phyloP scores from a whole-genome alignment of 352 stramenopile species.

The Phytophthora syringae region DNA sequence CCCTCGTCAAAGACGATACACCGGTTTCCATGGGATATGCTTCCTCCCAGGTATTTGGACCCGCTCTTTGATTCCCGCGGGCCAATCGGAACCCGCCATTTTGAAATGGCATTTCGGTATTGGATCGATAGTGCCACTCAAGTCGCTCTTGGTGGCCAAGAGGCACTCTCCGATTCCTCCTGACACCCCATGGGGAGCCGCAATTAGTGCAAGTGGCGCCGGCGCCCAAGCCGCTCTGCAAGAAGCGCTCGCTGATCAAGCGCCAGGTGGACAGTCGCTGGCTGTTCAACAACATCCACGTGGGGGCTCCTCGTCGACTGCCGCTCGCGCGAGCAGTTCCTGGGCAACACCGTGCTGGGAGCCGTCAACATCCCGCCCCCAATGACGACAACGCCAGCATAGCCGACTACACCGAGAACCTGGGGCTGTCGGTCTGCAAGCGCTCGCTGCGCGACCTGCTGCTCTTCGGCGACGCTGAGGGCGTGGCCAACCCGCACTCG shows the following conservation, averaged over 20 bases:
- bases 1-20: constrained; percentile 1
- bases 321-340: constrained; percentile 38
- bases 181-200: constrained; percentile 15
- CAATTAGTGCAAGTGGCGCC: constrained; percentile 20
- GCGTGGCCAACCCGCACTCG: constrained; percentile 28
- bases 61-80: constrained; percentile 13
- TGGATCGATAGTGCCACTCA: neutral
- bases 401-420: constrained; percentile 24
- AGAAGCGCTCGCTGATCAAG: constrained; percentile 22
- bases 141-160: constrained; percentile 3
- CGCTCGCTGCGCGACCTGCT: constrained; percentile 62
- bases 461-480: constrained; percentile 48
- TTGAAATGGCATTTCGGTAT: no score
- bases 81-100: constrained; percentile 12
- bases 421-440: constrained; percentile 36
- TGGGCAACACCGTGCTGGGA: constrained; percentile 49
- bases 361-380: constrained; percentile 64
- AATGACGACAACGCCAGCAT: constrained; percentile 22
- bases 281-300: constrained; percentile 81
- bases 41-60: constrained; percentile 4
- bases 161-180: constrained; percentile 15
- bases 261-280: constrained; percentile 59
- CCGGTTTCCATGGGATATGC: neutral
- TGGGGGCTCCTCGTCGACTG: constrained; percentile 71
- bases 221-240: neutral